Evolutionary conservation across 306 rosid genomes (phyloP), one percentile per base, ranked within the genome.

Genomic region (Cucurbita maxima): DNA sequence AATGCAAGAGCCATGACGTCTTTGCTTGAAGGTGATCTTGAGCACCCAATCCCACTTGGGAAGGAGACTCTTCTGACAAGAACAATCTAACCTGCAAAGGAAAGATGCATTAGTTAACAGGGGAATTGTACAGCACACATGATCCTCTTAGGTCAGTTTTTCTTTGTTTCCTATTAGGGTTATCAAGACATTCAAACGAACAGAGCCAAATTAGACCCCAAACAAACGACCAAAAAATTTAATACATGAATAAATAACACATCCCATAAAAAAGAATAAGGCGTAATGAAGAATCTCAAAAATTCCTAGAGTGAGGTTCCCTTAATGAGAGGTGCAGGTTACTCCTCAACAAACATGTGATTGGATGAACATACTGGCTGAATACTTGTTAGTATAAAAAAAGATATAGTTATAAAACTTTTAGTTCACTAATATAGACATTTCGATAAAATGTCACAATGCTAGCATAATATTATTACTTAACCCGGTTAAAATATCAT

Each of bases 21-120:
- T 92, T 92, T 43, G 90, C 90, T 80, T 92, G 97, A 77, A 92
- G 97, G 82, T 92, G 94, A 79, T 92, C 96, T 80, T 92, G 97
- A 86, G 90, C 82, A 19, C 85, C 87, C 73, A 85, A 80, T 63
- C 97, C 92, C 80, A 86, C 90, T 80, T 80, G 94, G 19, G 90
- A 82, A 76, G 97, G 96, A 74, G 88, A 87, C 2, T 92, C 97
- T 76, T 92, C 97, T 30, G 88, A 85, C 69, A 89, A 82, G 81
- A 89, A 92, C 85, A 92, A 67, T 84, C 73, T 86, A 72, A 89
- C 89, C 94, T 89, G 92, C 57, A 72, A 63, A 40, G 4, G 14
- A 76, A 25, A 20, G 61, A 68, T 75, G 72, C 81, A 48, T 43
- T 10, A n/a, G n/a, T 18, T 77, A 48, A 56, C 14, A 9, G 60